Evolutionary conservation across 345 rosid species (phyloP), one percentile per base, ranked within the genome.

Genomic region (Angophora floribunda): DNA sequence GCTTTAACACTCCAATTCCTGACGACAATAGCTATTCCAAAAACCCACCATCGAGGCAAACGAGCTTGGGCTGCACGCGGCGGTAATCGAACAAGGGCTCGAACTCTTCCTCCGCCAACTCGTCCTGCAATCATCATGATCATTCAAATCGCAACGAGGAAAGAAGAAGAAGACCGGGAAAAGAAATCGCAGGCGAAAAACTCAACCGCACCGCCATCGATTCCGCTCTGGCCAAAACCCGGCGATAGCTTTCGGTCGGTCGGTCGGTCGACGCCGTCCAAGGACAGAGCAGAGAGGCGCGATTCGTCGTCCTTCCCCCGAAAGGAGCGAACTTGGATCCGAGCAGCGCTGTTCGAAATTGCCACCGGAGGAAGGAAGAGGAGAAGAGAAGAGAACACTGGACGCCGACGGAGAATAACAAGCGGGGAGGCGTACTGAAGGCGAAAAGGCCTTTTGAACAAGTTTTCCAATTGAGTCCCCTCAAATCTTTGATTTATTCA

Each of bases 11-110:
- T 36, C 41, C 3, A 41, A 75, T 75, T 75, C 65, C 30, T 6
- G 55, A 86, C 14, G 13, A 12, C 55, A 47, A 24, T 3, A 86
- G 19, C 55, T 26, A 7, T n/a, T 13, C 13, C 32, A 26, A 41
- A 28, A 49, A 53, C 50, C 41, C 86, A 82, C 86, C 90, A 30
- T 89, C 90, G 78, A 89, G 26, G 90, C 52, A 47, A 57, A 86
- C 49, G 51, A 89, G 16, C 52, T 86, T 44, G 26, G 90, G 90
- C 88, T 89, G 90, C 79, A 89, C 86, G 51, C 85, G 84, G 52
- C 86, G 47, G 88, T 89, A 89, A 51, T 89, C 88, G 86, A 89
- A 89, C 88, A 89, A 82, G 78, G 90, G 87, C 45, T 89, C 90
- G 78, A 89, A 51, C 55, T 89, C 90, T 36, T 89, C 90, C 26